phyloP scores from a whole-genome alignment of 2,329 filamentous ascomycete species.

The Sarocladium kiliense region DNA sequence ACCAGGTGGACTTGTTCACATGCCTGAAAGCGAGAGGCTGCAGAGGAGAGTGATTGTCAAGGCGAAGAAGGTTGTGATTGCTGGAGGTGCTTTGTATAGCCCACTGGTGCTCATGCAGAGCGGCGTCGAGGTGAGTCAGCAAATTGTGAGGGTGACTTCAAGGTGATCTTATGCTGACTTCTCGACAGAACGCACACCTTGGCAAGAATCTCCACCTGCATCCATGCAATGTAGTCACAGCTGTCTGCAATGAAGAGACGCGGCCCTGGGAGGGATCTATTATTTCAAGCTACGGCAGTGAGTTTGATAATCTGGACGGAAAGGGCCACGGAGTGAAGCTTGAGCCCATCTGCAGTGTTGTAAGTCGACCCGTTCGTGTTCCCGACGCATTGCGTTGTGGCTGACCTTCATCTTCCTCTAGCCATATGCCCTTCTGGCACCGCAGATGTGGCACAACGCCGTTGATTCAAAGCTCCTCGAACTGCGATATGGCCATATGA shows the following conservation, averaged over 20 bases:
- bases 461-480: constrained; percentile 68
- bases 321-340: constrained; percentile 79
- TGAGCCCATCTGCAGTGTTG: constrained; percentile 68
- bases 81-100: constrained; percentile 69
- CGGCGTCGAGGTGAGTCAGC: constrained; percentile 58
- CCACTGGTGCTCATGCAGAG: constrained; percentile 74
- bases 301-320: constrained; percentile 76
- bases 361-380: too few species aligned
- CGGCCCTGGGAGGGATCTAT: constrained; percentile 71
- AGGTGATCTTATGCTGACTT: neutral
- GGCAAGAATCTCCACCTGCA: constrained; percentile 80
- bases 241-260: constrained; percentile 64
- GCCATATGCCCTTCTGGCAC: constrained; percentile 58
- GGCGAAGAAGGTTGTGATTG: constrained; percentile 76
- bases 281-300: constrained; percentile 70
- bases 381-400: neutral
- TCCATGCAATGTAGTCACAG: constrained; percentile 57
- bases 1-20: constrained; percentile 50
- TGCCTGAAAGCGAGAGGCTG: constrained; percentile 38
- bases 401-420: constrained; percentile 26
- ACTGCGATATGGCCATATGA: constrained; percentile 63
- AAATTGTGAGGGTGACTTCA: neutral
- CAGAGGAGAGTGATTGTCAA: constrained; percentile 63
- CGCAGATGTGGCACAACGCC: constrained; percentile 62
- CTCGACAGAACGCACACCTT: constrained; percentile 65